phyloP scores from a whole-genome alignment of 1,139 yeast species.

The Blastobotrys malaysiensis region DNA sequence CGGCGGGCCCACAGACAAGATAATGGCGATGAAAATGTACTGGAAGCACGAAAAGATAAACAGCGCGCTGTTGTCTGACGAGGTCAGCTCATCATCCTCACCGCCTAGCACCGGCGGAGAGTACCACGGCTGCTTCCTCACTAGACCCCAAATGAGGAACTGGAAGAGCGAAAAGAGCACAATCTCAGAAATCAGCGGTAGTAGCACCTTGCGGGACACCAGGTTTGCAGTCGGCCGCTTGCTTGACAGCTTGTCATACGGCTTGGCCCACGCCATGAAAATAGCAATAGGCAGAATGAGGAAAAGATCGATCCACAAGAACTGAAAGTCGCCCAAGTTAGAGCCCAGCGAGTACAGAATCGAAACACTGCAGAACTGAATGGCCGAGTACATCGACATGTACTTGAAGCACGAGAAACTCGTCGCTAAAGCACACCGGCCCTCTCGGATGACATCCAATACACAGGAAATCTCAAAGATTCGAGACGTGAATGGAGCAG shows the following conservation, averaged over 20 bases:
- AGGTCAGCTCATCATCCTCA: constrained; percentile 71
- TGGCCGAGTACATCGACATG: constrained; percentile 95
- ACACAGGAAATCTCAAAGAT: constrained; percentile 90
- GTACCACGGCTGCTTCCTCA: constrained; percentile 58
- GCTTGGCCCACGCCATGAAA: constrained; percentile 94
- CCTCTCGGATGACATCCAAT: constrained; percentile 83
- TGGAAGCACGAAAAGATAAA: constrained; percentile 82
- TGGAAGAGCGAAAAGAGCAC: constrained; percentile 59
- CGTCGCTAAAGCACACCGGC: constrained; percentile 90
- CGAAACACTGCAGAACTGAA: constrained; percentile 84
- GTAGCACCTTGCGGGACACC: constrained; percentile 79
- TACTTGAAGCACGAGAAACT: constrained; percentile 95
- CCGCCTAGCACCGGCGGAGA: constrained; percentile 76
- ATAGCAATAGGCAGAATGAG: constrained; percentile 90
- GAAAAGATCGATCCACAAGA: constrained; percentile 84
- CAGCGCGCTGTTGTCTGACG: constrained; percentile 83
- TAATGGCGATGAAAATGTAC: constrained; percentile 76
- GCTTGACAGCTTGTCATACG: constrained; percentile 52
- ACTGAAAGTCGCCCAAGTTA: constrained; percentile 96
- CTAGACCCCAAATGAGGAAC: constrained; percentile 56
- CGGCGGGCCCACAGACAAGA: constrained; percentile 91
- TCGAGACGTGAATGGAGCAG: constrained; percentile 95
- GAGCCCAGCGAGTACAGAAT: constrained; percentile 84
- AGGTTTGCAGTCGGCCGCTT: constrained; percentile 93
- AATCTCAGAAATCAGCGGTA: constrained; percentile 76